Evolutionary conservation across 306 rosid genomes (phyloP).

Genomic region (Cucumis cinereus): DNA sequence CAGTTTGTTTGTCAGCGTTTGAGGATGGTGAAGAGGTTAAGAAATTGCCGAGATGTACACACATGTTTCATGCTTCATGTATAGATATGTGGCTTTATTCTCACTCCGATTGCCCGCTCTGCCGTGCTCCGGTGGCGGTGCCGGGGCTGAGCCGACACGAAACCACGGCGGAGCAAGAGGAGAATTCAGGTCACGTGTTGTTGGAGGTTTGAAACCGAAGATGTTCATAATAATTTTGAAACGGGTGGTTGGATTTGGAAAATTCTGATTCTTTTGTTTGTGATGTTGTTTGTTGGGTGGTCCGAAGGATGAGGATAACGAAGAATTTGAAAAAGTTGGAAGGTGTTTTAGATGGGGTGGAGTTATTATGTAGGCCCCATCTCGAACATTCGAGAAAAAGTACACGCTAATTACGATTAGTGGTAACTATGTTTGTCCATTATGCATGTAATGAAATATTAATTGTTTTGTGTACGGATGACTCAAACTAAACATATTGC

Average conservation of each 20-base stretch:
- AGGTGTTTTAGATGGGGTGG: neutral
- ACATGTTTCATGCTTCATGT: slow-evolving; percentile 60
- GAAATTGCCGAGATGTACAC: slow-evolving; percentile 63
- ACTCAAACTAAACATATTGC: no score
- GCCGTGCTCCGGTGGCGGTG: slow-evolving; percentile 42
- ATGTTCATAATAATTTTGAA: neutral
- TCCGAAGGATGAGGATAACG: slow-evolving; percentile 3
- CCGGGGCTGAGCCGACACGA: slow-evolving; percentile 8
- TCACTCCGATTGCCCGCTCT: slow-evolving; percentile 84
- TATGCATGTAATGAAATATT: no score
- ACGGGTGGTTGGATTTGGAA: slow-evolving; percentile 3
- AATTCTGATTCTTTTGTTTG: neutral
- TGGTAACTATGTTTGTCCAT: no score
- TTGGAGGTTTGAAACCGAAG: neutral
- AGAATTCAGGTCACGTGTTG: slow-evolving; percentile 13
- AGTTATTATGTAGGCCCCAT: neutral
- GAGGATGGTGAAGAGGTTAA: slow-evolving; percentile 87
- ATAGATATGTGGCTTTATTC: slow-evolving; percentile 93
- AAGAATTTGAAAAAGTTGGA: neutral
- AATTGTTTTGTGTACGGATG: no score
- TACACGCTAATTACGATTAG: no score
- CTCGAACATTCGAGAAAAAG: no score
- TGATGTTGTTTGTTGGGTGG: neutral
- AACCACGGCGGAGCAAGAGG: slow-evolving; percentile 10
- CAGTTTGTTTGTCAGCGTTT: slow-evolving; percentile 59